Percentiles rank a stretch among this genome's conserved stretches.
phyloP scores from a whole-genome alignment of 2,329 filamentous ascomycete genomes.

The Monascus ruber region DNA sequence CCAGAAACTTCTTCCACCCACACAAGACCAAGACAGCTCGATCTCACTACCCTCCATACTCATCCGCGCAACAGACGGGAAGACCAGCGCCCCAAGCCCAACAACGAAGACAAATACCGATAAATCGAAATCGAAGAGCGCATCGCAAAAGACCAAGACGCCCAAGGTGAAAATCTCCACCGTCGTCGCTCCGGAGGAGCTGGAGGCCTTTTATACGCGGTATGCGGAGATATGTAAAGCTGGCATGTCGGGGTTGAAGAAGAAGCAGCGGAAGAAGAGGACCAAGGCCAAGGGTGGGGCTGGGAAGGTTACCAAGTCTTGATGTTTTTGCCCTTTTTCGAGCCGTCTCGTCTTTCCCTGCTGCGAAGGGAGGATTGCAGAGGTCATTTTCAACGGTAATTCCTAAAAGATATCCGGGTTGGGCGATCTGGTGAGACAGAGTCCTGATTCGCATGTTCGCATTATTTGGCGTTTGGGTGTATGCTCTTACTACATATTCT shows the following conservation, averaged over 20 bases:
- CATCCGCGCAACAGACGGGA: slow-evolving; percentile 75
- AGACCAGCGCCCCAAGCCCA: slow-evolving; percentile 38
- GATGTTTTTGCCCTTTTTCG: slow-evolving; percentile 2
- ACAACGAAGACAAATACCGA: slow-evolving; percentile 29
- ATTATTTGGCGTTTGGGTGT: too few relatives aligned
- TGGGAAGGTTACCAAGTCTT: slow-evolving; percentile 22
- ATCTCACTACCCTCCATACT: slow-evolving; percentile 63
- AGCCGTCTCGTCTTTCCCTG: too few relatives aligned
- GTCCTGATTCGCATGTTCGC: too few relatives aligned
- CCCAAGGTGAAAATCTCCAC: slow-evolving; percentile 68
- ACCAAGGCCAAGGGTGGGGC: slow-evolving; percentile 46
- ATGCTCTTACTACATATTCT: too few relatives aligned
- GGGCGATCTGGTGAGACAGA: too few relatives aligned
- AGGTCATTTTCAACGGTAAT: too few relatives aligned
- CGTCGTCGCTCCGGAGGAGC: slow-evolving; percentile 60
- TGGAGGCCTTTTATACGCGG: slow-evolving; percentile 69
- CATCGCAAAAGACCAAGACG: slow-evolving; percentile 40
- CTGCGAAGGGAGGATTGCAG: too few relatives aligned
- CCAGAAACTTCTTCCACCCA: slow-evolving; percentile 26
- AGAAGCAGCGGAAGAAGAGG: slow-evolving; percentile 73
- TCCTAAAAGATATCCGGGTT: too few relatives aligned
- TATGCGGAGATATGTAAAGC: slow-evolving; percentile 88
- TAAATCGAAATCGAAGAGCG: slow-evolving; percentile 21
- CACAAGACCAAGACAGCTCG: slow-evolving; percentile 31
- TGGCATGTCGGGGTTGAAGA: slow-evolving; percentile 83